A percentile compares a stretch with the other conserved stretches of the same genome.
Evolutionary conservation across 176 grass and related monocot genomes (phyloP).

Genomic region (Lolium multiflorum): DNA sequence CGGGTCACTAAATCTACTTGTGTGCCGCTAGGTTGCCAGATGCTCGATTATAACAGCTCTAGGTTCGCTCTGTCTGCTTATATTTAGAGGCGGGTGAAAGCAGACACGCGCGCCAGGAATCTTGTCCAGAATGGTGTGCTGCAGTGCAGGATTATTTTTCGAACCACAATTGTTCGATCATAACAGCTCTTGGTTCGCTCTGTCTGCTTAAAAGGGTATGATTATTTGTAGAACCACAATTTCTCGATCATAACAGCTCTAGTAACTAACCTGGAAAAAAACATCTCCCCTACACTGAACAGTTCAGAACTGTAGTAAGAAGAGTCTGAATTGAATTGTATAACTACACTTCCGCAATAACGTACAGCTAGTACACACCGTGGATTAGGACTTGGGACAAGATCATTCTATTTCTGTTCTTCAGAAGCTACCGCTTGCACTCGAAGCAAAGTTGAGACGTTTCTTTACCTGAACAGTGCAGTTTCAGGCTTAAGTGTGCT

Average conservation of each 20-base stretch:
- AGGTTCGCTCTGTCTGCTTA: too few species aligned
- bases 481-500: constrained; percentile 21
- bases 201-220: too few species aligned
- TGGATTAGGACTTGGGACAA: constrained; percentile 24
- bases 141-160: too few species aligned
- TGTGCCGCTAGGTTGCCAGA: too few species aligned
- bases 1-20: too few species aligned
- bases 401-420: constrained; percentile 23
- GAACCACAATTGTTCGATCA: too few species aligned
- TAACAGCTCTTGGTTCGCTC: too few species aligned
- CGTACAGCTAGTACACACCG: background rate
- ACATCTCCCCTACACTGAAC: background rate
- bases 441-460: constrained; percentile 25
- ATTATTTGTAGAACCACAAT: too few species aligned
- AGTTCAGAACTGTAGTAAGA: background rate
- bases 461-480: constrained; percentile 24
- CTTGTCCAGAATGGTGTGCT: rapidly evolving
- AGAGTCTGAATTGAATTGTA: background rate
- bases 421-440: background rate
- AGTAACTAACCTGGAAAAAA: constrained; percentile 5
- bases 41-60: too few species aligned
- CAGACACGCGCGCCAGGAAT: rapidly evolving
- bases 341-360: constrained; percentile 10
- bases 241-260: too few species aligned
- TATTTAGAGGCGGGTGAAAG: too few species aligned